These are phyloP conservation scores for Mycena belliarum DNA, from an alignment of 768 basidiomycete species.

Conservation along the genomic window DNA sequence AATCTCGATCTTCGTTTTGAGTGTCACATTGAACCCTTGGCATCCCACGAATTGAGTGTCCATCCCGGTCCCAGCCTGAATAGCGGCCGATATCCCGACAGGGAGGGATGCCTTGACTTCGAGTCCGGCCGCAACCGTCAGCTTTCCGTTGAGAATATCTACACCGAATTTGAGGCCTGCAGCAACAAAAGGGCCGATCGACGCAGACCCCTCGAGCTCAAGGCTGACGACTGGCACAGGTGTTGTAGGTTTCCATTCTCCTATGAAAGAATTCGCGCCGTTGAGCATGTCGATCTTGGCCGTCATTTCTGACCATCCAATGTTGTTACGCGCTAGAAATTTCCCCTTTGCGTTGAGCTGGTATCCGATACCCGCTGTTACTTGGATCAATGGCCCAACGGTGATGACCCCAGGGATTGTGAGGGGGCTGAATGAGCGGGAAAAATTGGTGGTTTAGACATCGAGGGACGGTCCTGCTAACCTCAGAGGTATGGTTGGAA, in stretches of 20 bases:
- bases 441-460: too few relatives aligned
- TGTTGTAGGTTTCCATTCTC: neutral
- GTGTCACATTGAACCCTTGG: neutral
- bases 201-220: neutral
- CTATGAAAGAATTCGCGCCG: neutral
- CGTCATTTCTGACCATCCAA: slow-evolving; percentile 3
- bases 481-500: too few relatives aligned
- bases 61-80: neutral
- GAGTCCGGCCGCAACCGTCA: neutral
- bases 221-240: neutral
- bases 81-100: neutral
- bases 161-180: neutral
- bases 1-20: neutral
- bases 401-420: too few relatives aligned
- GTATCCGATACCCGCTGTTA: neutral
- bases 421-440: neutral
- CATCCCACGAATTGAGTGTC: neutral
- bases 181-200: neutral
- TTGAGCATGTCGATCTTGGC: neutral
- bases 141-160: neutral
- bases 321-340: neutral
- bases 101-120: neutral
- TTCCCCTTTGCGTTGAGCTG: neutral
- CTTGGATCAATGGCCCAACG: neutral
- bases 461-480: too few relatives aligned